Percentiles rank a stretch among this genome's conserved stretches.
Evolutionary conservation across 495 filamentous ascomycete species (phyloP).

Genomic region (Trichoderma asperelloides): DNA sequence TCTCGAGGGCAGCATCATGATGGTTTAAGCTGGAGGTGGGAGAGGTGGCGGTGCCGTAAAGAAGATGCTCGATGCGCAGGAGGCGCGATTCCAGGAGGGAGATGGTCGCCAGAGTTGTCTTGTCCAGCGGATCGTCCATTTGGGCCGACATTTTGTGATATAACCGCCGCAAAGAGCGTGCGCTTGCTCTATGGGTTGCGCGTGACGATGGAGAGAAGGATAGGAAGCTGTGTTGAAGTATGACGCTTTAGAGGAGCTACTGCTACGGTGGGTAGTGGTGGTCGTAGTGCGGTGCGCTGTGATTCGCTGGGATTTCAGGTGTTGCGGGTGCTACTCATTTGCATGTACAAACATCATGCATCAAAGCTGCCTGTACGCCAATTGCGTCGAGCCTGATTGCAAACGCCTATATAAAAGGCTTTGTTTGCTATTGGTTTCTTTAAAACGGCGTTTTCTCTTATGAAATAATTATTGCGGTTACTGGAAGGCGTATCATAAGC

Average conservation of each 20-base stretch:
- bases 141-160: constrained; percentile 11
- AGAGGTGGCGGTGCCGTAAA: constrained; percentile 47
- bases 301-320: background rate
- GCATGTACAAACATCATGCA: background rate
- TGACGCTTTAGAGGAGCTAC: background rate
- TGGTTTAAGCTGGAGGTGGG: constrained; percentile 27
- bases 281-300: background rate
- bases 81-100: constrained; percentile 71
- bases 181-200: background rate
- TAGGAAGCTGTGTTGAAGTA: background rate
- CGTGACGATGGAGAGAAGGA: background rate
- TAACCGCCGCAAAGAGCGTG: background rate
- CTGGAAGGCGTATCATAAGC: too few relatives aligned
- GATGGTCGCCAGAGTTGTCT: constrained; percentile 53
- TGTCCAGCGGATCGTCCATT: constrained; percentile 40
- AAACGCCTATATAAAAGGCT: too few relatives aligned
- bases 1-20: constrained; percentile 32
- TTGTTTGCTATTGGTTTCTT: background rate
- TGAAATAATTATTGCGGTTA: background rate
- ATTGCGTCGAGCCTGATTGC: background rate
- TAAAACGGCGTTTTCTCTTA: background rate
- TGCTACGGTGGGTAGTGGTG: background rate
- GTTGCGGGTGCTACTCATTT: background rate
- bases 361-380: background rate
- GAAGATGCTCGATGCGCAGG: constrained; percentile 60